These are phyloP conservation scores for Leccinum pachyderme DNA, from an alignment of 1,284 basidiomycete species.

Conservation along the genomic window DNA sequence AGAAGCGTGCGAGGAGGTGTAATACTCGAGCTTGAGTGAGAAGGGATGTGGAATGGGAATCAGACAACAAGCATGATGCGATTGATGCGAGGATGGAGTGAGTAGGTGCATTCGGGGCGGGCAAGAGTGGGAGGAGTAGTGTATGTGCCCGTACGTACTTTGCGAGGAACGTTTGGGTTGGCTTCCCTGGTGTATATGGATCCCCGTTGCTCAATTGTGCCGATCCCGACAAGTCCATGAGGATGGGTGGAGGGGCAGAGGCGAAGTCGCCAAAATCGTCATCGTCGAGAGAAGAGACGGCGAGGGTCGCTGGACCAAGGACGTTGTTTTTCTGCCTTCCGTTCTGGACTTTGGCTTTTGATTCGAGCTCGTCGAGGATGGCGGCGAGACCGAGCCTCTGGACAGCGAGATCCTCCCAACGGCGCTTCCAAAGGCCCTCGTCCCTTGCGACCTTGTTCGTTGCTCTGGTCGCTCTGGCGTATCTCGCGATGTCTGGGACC, in stretches of 20 bases:
- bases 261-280: constrained; percentile 95
- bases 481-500: constrained; percentile 74
- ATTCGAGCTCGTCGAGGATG: constrained; percentile 65
- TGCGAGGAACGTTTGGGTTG: constrained; percentile 40
- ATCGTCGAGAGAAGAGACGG: constrained; percentile 63
- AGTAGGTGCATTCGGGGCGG: constrained; percentile 53
- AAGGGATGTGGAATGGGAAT: constrained; percentile 40
- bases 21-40: constrained; percentile 60
- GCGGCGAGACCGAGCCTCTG: constrained; percentile 37
- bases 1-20: constrained; percentile 69
- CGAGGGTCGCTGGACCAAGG: constrained; percentile 50
- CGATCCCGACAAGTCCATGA: constrained; percentile 22
- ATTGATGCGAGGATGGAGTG: constrained; percentile 58
- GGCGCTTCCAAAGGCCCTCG: constrained; percentile 72
- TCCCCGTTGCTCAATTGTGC: constrained; percentile 9
- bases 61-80: constrained; percentile 30
- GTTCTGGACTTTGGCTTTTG: constrained; percentile 16
- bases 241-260: constrained; percentile 35
- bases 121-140: constrained; percentile 59
- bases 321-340: constrained; percentile 11
- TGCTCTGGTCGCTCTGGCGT: constrained; percentile 66
- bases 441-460: constrained; percentile 63
- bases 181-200: constrained; percentile 20
- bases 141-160: constrained; percentile 67
- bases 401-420: constrained; percentile 64